Percentiles rank a stretch among this genome's conserved stretches.
Evolutionary conservation across 202 grass and related monocot species (phyloP).

Genomic region (Thinopyrum obtusiflorum): DNA sequence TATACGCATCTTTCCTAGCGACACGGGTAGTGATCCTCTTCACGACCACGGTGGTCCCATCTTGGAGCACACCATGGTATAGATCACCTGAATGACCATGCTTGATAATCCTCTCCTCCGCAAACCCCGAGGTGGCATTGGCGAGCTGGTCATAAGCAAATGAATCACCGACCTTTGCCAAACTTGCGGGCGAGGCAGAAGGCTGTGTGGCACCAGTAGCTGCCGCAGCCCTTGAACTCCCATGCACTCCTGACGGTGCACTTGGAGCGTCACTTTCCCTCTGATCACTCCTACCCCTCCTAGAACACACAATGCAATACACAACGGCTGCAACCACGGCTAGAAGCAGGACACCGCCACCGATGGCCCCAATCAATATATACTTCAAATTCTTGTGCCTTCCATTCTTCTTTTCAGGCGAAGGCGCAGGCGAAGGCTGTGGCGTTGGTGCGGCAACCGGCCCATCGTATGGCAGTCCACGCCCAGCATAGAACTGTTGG

Average conservation of each 20-base stretch:
- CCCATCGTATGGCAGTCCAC: slow-evolving; percentile 47
- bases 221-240: slow-evolving; percentile 4
- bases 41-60: slow-evolving; percentile 60
- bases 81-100: slow-evolving; percentile 77
- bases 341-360: slow-evolving; percentile 50
- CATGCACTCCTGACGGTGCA: slow-evolving; percentile 4
- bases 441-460: slow-evolving; percentile 14
- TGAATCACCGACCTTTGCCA: slow-evolving; percentile 68
- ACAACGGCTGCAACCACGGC: slow-evolving; percentile 42
- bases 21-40: slow-evolving; percentile 58
- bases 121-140: slow-evolving; percentile 54
- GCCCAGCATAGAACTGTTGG: slow-evolving; percentile 49
- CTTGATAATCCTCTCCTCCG: slow-evolving; percentile 70
- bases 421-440: slow-evolving; percentile 5
- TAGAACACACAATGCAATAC: slow-evolving; percentile 40
- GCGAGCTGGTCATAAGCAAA: slow-evolving; percentile 66
- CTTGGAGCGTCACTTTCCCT: slow-evolving; percentile 22
- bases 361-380: slow-evolving; percentile 75
- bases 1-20: slow-evolving; percentile 56
- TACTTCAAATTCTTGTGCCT: slow-evolving; percentile 65
- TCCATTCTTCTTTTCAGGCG: slow-evolving; percentile 23
- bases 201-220: slow-evolving; percentile 40
- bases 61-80: slow-evolving; percentile 66
- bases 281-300: slow-evolving; percentile 34
- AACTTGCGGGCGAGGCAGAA: slow-evolving; percentile 36